Evolutionary conservation across 306 rosid genomes (phyloP).

Genomic region (Pachyrhizus erosus): DNA sequence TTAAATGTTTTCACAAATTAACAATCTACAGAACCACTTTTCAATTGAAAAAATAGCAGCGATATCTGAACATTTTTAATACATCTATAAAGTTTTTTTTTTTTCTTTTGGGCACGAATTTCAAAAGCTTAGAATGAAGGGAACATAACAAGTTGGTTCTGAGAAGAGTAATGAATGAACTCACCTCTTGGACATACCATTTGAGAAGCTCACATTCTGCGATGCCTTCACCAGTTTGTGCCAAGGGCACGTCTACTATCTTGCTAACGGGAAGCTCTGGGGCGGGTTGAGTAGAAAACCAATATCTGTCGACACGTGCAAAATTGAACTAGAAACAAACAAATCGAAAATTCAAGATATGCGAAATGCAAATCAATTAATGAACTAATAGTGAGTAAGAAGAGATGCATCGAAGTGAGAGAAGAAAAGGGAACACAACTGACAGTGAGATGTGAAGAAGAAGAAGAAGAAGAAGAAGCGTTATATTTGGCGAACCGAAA

Average conservation of each 20-base stretch:
- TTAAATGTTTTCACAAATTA: too few relatives aligned
- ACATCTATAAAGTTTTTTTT: too few relatives aligned
- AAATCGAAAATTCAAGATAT: not conserved
- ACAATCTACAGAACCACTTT: too few relatives aligned
- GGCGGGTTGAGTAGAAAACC: conserved; percentile 64
- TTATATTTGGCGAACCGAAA: conserved; percentile 36
- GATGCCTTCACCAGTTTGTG: conserved; percentile 99
- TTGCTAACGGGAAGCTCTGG: conserved; percentile 51
- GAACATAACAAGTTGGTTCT: not conserved
- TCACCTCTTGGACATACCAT: conserved; percentile 95
- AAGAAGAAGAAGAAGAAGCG: not conserved
- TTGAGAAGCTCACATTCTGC: conserved; percentile 97
- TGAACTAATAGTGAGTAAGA: not conserved
- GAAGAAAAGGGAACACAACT: not conserved
- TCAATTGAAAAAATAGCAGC: too few relatives aligned
- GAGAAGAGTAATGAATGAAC: conserved; percentile 15
- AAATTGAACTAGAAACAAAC: conserved; percentile 53
- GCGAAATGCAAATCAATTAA: not conserved
- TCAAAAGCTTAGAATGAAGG: not conserved
- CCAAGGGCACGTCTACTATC: conserved; percentile 80
- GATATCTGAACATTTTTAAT: too few relatives aligned
- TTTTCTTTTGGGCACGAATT: not conserved
- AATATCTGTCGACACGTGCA: conserved; percentile 38
- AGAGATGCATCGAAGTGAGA: not conserved
- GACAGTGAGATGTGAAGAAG: conserved; percentile 27